Evolutionary conservation across 495 filamentous ascomycete species (phyloP).

Genomic region (Filosporella fistucella): DNA sequence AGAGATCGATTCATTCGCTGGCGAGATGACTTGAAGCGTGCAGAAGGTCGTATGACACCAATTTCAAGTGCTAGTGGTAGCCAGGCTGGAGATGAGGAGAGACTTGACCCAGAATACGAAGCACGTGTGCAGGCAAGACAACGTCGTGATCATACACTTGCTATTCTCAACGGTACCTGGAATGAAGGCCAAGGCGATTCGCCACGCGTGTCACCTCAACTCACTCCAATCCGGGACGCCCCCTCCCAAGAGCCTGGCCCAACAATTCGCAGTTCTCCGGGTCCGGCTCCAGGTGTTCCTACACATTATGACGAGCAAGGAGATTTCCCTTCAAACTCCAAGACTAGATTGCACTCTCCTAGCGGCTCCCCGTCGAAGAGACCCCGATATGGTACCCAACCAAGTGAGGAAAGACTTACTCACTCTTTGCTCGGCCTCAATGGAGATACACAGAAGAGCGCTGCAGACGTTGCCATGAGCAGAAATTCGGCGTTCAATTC

Average conservation of each 20-base stretch:
- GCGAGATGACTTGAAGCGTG: conserved; percentile 65
- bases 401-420: no score
- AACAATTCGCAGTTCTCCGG: conserved; percentile 6
- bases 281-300: conserved; percentile 11
- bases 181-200: conserved; percentile 57
- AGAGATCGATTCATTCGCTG: conserved; percentile 71
- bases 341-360: conserved; percentile 20
- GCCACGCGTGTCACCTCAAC: conserved; percentile 22
- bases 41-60: conserved; percentile 24
- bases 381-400: conserved; percentile 15
- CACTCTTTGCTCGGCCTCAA: no score
- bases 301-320: no score
- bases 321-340: conserved; percentile 11
- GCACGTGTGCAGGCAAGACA: conserved; percentile 20
- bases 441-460: no score
- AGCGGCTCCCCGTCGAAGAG: conserved; percentile 13
- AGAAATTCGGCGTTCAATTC: background rate
- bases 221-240: background rate
- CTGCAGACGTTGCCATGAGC: no score
- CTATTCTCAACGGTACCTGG: conserved; percentile 52
- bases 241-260: conserved; percentile 8
- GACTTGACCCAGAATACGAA: conserved; percentile 20
- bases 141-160: conserved; percentile 40
- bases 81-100: conserved; percentile 13
- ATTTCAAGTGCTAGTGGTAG: conserved; percentile 13